Base-by-base conservation (phyloP, 345 rosid species). In the Ricinus communis region DNA sequence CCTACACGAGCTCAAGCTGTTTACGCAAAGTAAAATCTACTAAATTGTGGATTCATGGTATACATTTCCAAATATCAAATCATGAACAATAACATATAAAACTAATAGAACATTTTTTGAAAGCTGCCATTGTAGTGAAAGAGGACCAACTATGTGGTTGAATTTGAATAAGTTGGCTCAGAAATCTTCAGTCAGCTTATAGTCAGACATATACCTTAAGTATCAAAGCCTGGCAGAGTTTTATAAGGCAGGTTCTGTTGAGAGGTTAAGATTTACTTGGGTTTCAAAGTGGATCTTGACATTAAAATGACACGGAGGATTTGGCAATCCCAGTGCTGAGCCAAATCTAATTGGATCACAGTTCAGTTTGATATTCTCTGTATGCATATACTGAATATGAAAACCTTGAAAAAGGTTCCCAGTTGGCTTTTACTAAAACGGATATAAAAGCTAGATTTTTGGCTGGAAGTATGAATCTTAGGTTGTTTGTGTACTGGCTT, bases 141-240 rank as follows among this genome's bases (percentile, higher is more conserved):
- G 13, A 8, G 25, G 55, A 64, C 21, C 68, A 27, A 25, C 22
- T 47, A 47, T 2, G 8, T 47, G 31, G 40, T 47, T 46, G 68
- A 28, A 27, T 65, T 38, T 62, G 64, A 62, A 65, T 22, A 30
- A 22, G 36, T 14, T 5, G 21, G 62, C 40, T 24, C 40, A 8
- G 52, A 43, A 59, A 3, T 50, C 66, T 5, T 25, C 22, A 22
- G n/a, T 22, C 41, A n/a, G 11, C 31, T 27, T 46, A 5, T 62
- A 58, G 65, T 74, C 68, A 61, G 31, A 21, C 66, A 41, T n/a
- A 18, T 51, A 30, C 51, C 43, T 38, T 4, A 38, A 9, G 43
- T 38, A 38, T 38, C 43, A 9, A 38, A 38, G 9, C 4, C 13
- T 43, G 11, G 1, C 14, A 11, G 47, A 8, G n/a, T n/a, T n/a